Conservation (phyloP, 176 grass and related monocot species). For the Triticum timopheevii region DNA sequence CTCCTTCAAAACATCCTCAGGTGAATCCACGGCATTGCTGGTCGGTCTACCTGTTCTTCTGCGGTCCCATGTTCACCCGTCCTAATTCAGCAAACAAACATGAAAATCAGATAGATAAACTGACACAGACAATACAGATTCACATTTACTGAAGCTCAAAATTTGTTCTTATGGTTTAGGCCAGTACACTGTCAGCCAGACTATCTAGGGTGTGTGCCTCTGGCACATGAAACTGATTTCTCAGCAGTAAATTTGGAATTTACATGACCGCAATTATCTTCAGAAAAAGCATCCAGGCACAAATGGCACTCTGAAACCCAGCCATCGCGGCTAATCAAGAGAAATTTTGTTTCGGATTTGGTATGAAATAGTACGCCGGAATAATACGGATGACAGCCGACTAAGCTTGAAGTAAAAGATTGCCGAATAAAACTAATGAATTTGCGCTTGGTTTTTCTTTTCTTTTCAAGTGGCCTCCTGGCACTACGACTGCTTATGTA, state of each 20-base stretch:
- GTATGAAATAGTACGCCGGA: background rate
- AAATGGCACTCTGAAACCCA: background rate
- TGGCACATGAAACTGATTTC: background rate
- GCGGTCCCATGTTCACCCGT: conserved; percentile 9
- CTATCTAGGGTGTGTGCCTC: background rate
- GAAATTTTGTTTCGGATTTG: background rate
- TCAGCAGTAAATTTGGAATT: background rate
- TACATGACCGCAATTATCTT: background rate
- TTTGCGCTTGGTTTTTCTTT: too few species aligned
- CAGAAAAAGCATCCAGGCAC: background rate
- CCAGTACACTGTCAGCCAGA: background rate
- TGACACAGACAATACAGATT: background rate
- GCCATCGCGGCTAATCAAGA: too few species aligned
- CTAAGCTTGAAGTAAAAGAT: background rate
- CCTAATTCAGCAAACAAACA: background rate
- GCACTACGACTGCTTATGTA: too few species aligned
- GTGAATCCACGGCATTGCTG: conserved; percentile 31
- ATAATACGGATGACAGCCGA: background rate
- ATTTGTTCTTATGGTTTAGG: background rate
- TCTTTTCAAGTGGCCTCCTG: background rate
- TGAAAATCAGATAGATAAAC: background rate
- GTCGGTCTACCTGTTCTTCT: conserved; percentile 11
- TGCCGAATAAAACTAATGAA: background rate
- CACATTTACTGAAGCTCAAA: background rate
- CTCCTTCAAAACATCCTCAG: conserved; percentile 39